Conservation (phyloP, 768 basidiomycete genomes). For the Boletellus ananas region DNA sequence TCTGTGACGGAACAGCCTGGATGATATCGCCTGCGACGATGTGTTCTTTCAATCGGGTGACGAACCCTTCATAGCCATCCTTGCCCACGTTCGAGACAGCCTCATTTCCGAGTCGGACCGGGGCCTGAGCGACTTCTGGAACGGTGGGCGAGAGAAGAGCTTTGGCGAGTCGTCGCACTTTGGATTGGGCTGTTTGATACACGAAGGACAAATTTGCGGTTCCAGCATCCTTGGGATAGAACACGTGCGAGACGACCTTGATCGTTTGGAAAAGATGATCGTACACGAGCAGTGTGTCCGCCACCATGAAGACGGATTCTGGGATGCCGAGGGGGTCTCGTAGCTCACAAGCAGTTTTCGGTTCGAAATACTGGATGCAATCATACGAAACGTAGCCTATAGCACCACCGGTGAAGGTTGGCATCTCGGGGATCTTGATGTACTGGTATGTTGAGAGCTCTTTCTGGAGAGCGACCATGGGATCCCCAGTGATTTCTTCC, state of each 20-base stretch:
- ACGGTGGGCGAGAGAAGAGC: constrained; percentile 48
- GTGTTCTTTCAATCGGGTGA: constrained; percentile 88
- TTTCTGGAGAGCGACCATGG: constrained; percentile 76
- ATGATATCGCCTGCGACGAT: constrained; percentile 98
- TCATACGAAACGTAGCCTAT: constrained; percentile 98
- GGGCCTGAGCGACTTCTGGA: constrained; percentile 65
- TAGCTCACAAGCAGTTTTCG: constrained; percentile 76
- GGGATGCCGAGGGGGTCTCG: constrained; percentile 84
- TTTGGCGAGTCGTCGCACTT: constrained; percentile 79
- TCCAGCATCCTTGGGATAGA: constrained; percentile 68
- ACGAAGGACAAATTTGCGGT: constrained; percentile 71
- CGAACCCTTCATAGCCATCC: constrained; percentile 86
- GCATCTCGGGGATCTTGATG: constrained; percentile 85
- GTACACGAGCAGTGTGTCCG: constrained; percentile 92
- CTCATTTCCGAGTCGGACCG: constrained; percentile 59
- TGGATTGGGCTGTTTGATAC: constrained; percentile 84
- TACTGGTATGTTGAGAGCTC: constrained; percentile 86
- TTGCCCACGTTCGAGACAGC: constrained; percentile 90
- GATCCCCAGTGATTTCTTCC: constrained; percentile 83
- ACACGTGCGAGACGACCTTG: constrained; percentile 96
- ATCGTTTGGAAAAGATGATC: constrained; percentile 95
- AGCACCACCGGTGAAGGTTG: constrained; percentile 95
- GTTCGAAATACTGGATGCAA: constrained; percentile 95
- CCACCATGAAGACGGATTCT: constrained; percentile 95
- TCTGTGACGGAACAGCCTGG: constrained; percentile 96